Base-by-base conservation (phyloP, 164 flowering plant genomes). In the Protea cynaroides region DNA sequence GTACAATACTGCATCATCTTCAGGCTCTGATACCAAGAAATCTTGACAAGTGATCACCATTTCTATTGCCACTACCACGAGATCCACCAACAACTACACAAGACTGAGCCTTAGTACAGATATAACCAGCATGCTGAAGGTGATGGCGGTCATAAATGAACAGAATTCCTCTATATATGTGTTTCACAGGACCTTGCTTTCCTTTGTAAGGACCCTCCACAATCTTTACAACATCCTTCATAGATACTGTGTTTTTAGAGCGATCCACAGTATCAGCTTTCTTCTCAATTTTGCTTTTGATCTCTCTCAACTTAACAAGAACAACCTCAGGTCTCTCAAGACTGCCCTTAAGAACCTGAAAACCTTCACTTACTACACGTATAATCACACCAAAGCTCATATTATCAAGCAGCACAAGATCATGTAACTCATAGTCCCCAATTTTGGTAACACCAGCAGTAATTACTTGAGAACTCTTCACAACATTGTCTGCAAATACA, bases 291-390 rank as follows among this genome's bases (percentile, higher is more conserved):
- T 91, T 94, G 75, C 75, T 78, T 71, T 87, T 95, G 40, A 95
- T 92, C 80, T 95, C 99, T 75, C 97, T 84, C 65, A 92, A 71
- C 69, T 83, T 83, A 49, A 95, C 89, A 56, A 85, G 84, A n/a
- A 78, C 83, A 67, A 88, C 94, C 64, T 91, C 97, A 53, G 97
- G 88, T 67, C 96, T 87, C 61, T 92, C 96, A 25, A 96, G 85
- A 47, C 83, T 84, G 59, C 96, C 99, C 76, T 92, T 94, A 25
- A 91, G 92, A 58, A 91, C 97, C 87, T 94, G 99, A 67, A 94
- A 89, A 52, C 96, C 97, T 80, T 94, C 99, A 81, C 87, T 94
- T 62, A 91, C 97, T 37, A 94, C 96, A 54, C 97, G 89, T 70
- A 94, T 89, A 19, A 92, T 92, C 22, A 94, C 86, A 61, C 99